Evolutionary conservation across 257 asterid species (phyloP).

Genomic region (Salvia hispanica): DNA sequence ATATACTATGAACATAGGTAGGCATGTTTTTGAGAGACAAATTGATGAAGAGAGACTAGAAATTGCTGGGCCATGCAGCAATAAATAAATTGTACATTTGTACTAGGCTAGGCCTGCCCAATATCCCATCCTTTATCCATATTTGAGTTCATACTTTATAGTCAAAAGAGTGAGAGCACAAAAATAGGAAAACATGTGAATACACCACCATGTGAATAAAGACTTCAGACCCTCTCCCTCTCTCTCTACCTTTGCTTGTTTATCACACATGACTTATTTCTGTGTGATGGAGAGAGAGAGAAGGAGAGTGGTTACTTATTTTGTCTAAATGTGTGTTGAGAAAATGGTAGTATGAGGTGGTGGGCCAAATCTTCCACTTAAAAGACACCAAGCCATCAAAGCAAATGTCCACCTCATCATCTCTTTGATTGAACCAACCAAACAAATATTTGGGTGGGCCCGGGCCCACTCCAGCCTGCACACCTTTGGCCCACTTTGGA

Average conservation of each 20-base stretch:
- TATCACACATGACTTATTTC: neutral
- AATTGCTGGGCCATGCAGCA: neutral
- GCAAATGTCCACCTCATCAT: conserved; percentile 23
- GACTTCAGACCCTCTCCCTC: neutral
- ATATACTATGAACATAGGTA: no score
- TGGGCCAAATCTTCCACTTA: conserved; percentile 25
- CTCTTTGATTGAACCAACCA: conserved; percentile 16
- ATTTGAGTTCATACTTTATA: neutral
- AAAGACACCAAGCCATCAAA: conserved; percentile 24
- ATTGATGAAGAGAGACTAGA: neutral
- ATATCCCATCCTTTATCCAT: conserved; percentile 10
- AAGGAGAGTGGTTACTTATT: neutral
- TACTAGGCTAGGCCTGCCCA: neutral
- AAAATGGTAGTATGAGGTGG: conserved; percentile 22
- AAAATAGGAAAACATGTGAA: conserved; percentile 2
- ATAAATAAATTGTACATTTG: neutral
- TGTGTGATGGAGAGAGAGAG: neutral
- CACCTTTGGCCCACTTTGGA: conserved; percentile 32
- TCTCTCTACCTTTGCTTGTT: neutral
- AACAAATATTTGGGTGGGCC: conserved; percentile 18
- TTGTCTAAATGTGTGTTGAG: neutral
- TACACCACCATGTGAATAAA: conserved; percentile 7
- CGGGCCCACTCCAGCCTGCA: neutral
- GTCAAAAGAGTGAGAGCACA: neutral
- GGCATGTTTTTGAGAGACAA: no score